Evolutionary conservation across 1,284 basidiomycete species (phyloP).

Genomic region (Puccinia novopanici): DNA sequence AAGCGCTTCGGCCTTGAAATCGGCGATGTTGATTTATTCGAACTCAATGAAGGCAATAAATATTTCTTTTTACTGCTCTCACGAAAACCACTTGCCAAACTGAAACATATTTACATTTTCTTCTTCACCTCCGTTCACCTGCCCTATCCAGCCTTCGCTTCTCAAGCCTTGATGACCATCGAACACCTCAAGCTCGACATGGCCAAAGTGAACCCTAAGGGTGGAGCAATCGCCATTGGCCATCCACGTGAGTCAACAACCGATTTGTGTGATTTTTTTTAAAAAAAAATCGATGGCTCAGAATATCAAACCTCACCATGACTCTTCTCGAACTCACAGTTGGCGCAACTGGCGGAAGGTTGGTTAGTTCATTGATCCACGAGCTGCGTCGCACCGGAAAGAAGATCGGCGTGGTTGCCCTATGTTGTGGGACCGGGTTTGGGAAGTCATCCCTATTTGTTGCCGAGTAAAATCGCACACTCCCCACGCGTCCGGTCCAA

Average conservation of each 20-base stretch:
- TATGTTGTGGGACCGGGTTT: constrained; percentile 58
- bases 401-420: constrained; percentile 56
- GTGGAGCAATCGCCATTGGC: constrained; percentile 58
- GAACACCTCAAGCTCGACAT: constrained; percentile 55
- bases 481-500: no score
- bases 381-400: constrained; percentile 56
- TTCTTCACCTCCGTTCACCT: neutral
- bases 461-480: constrained; percentile 54
- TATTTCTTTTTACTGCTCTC: neutral
- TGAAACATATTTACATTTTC: neutral
- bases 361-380: constrained; percentile 56
- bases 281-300: neutral
- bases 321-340: constrained; percentile 38
- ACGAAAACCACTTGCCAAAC: neutral
- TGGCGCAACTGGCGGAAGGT: constrained; percentile 56
- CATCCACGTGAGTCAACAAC: constrained; percentile 53
- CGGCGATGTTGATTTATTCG: constrained; percentile 57
- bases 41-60: constrained; percentile 56
- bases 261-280: neutral
- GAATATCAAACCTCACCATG: neutral
- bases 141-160: constrained; percentile 55
- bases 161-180: constrained; percentile 56
- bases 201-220: constrained; percentile 57
- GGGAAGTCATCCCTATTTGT: constrained; percentile 56
- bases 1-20: constrained; percentile 55